Conservation (phyloP, 129 eudicot species). For the Sambucus nigra region DNA sequence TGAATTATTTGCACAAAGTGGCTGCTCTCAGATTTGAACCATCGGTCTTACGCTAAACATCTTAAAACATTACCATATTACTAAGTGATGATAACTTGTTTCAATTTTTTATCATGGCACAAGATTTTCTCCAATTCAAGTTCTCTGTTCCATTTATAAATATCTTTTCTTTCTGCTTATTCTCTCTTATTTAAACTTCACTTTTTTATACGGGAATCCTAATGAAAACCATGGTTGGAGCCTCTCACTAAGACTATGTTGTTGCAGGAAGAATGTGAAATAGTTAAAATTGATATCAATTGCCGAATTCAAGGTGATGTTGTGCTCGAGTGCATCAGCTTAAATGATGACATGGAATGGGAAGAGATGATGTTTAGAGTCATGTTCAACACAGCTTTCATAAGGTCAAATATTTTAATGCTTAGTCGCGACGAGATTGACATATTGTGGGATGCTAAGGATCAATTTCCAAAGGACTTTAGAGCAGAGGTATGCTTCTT, state of each 20-base stretch:
- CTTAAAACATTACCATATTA: too few relatives aligned
- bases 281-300: constrained; percentile 76
- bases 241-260: constrained; percentile 12
- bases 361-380: constrained; percentile 78
- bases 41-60: too few relatives aligned
- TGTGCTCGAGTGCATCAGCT: constrained; percentile 69
- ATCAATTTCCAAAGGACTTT: constrained; percentile 71
- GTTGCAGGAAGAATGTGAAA: constrained; percentile 73
- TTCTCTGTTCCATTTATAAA: background rate
- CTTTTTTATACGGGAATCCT: background rate
- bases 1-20: too few relatives aligned
- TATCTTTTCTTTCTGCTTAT: background rate
- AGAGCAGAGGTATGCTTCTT: constrained; percentile 65
- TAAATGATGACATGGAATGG: constrained; percentile 52
- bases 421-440: constrained; percentile 86
- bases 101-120: too few relatives aligned
- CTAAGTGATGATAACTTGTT: too few relatives aligned
- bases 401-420: constrained; percentile 90
- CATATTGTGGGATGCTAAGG: constrained; percentile 72
- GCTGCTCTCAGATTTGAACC: too few relatives aligned
- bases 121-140: background rate
- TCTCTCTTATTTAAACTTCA: background rate
- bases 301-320: constrained; percentile 89
- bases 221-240: background rate
- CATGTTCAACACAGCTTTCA: constrained; percentile 88